phyloP scores from a whole-genome alignment of 495 filamentous ascomycete genomes.

The Penicillium dipodomyicola region DNA sequence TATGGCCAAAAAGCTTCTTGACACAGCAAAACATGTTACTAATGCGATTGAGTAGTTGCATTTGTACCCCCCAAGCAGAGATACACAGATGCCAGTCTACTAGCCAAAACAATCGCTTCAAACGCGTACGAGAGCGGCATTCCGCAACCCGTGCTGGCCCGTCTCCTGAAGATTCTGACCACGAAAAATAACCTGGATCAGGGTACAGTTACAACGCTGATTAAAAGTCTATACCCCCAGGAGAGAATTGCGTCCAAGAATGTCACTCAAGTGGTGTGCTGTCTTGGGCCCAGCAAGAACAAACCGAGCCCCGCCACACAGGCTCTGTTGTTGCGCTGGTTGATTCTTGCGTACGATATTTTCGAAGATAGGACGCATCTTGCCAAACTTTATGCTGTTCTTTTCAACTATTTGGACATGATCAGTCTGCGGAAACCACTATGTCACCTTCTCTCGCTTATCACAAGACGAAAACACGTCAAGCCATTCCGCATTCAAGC shows the following conservation, averaged over 20 bases:
- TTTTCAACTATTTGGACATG: constrained; percentile 85
- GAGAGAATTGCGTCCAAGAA: constrained; percentile 58
- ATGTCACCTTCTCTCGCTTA: constrained; percentile 79
- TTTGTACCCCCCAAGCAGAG: constrained; percentile 43
- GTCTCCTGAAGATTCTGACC: constrained; percentile 66
- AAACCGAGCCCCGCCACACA: constrained; percentile 74
- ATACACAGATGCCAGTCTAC: constrained; percentile 40
- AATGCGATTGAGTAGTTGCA: constrained; percentile 33
- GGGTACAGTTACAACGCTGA: constrained; percentile 59
- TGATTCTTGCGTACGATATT: constrained; percentile 73
- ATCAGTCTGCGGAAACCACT: constrained; percentile 54
- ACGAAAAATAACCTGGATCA: constrained; percentile 70
- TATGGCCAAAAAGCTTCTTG: constrained; percentile 17
- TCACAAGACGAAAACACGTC: constrained; percentile 86
- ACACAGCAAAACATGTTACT: constrained; percentile 5
- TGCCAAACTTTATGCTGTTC: constrained; percentile 68
- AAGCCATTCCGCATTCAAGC: constrained; percentile 79
- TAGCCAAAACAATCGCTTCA: constrained; percentile 43
- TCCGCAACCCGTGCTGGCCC: constrained; percentile 53
- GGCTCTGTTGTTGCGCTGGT: constrained; percentile 71
- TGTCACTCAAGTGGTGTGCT: constrained; percentile 67
- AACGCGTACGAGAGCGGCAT: constrained; percentile 68
- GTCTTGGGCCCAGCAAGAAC: constrained; percentile 71
- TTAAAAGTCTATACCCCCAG: constrained; percentile 74
- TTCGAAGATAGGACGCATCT: constrained; percentile 64